Percentiles rank a stretch among this genome's conserved stretches.
Evolutionary conservation across 495 filamentous ascomycete genomes (phyloP).

Genomic region (Ramalina intermedia): DNA sequence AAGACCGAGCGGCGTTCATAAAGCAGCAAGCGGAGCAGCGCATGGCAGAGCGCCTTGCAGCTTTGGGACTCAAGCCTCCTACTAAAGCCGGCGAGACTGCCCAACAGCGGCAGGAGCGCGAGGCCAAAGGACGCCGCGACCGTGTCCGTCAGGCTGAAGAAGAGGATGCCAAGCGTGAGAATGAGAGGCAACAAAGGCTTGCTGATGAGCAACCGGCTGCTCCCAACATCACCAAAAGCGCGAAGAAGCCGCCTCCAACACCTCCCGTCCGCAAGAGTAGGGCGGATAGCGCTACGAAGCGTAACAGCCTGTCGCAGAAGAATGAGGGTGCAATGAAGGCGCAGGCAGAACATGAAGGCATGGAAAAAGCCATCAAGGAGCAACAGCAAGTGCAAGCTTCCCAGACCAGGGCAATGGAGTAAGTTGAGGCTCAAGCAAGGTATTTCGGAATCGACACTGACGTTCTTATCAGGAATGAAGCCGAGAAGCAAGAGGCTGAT

Average conservation of each 20-base stretch:
- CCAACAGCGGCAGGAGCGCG: conserved; percentile 73
- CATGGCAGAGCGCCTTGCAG: conserved; percentile 95
- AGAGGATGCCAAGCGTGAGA: conserved; percentile 82
- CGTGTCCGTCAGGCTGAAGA: conserved; percentile 81
- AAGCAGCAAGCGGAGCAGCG: conserved; percentile 93
- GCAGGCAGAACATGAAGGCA: conserved; percentile 33
- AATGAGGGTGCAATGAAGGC: conserved; percentile 41
- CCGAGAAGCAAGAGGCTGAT: conserved; percentile 61
- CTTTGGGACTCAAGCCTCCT: conserved; percentile 75
- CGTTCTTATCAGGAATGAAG: conserved; percentile 47
- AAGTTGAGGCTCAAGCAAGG: conserved; percentile 29
- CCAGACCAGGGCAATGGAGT: conserved; percentile 70
- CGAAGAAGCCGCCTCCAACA: conserved; percentile 69
- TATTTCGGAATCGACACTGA: background rate
- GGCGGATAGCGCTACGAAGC: conserved; percentile 44
- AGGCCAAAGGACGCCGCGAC: conserved; percentile 74
- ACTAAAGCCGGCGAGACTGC: conserved; percentile 55
- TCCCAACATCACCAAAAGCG: conserved; percentile 38
- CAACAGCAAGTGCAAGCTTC: conserved; percentile 70
- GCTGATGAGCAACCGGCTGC: conserved; percentile 66
- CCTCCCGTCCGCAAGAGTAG: conserved; percentile 61
- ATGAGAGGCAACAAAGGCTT: conserved; percentile 72
- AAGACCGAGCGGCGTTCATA: conserved; percentile 89
- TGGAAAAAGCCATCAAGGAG: conserved; percentile 44
- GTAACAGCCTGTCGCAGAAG: conserved; percentile 32